Evolutionary conservation across 1,284 basidiomycete species (phyloP).

Genomic region (Pseudozyma sp.): DNA sequence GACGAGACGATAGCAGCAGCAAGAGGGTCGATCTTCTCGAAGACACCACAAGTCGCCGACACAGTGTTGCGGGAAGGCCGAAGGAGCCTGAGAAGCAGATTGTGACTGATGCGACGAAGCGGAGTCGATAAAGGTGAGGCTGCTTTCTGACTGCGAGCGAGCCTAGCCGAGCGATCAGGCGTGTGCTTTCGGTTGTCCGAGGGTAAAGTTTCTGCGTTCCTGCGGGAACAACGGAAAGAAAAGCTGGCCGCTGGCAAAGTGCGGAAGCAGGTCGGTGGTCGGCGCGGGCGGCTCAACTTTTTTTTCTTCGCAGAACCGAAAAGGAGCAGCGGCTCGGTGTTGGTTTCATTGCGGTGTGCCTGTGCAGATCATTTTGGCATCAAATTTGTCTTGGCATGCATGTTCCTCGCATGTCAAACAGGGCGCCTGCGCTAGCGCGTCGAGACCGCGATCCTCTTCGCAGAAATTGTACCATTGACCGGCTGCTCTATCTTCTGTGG

Average conservation of each 20-base stretch:
- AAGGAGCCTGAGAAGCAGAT: too few species aligned
- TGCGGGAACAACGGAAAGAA: neutral
- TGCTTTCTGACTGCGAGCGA: neutral
- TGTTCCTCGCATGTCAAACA: conserved; percentile 3
- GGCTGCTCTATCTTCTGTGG: neutral
- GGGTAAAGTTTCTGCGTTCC: conserved; percentile 1
- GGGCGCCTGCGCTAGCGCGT: neutral
- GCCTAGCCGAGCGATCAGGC: conserved; percentile 1
- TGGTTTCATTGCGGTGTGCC: neutral
- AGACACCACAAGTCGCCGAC: too few species aligned
- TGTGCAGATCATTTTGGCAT: conserved; percentile 1
- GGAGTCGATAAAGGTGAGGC: neutral
- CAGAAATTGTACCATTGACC: neutral
- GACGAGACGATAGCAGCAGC: too few species aligned
- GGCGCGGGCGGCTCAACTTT: too few species aligned
- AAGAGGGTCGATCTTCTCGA: too few species aligned
- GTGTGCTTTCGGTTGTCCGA: neutral
- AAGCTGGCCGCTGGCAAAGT: too few species aligned
- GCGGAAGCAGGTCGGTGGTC: too few species aligned
- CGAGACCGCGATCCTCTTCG: neutral
- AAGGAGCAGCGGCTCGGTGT: neutral
- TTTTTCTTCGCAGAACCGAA: too few species aligned
- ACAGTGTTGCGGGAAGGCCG: too few species aligned
- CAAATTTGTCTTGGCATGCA: conserved; percentile 7
- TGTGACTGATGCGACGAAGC: neutral